Conservation (phyloP, 495 filamentous ascomycete species). For the Usnea hakonensis region DNA sequence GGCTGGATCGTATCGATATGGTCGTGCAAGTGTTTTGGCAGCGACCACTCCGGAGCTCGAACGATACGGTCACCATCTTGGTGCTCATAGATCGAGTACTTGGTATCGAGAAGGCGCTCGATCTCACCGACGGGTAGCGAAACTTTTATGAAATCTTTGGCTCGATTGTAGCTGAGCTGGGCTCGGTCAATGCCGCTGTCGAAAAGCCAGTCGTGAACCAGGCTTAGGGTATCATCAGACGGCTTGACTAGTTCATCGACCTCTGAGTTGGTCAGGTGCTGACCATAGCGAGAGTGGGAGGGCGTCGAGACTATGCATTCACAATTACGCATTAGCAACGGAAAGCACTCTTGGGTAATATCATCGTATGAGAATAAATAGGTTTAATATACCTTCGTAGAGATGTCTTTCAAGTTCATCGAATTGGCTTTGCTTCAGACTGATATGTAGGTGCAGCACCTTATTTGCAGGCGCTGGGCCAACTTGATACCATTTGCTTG, state of each 20-base stretch:
- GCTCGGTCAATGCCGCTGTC: slow-evolving; percentile 28
- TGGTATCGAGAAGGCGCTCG: slow-evolving; percentile 37
- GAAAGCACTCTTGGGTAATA: neutral
- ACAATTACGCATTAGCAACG: neutral
- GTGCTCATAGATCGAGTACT: slow-evolving; percentile 37
- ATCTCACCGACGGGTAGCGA: slow-evolving; percentile 28
- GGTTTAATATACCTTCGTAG: slow-evolving; percentile 30
- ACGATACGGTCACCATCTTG: slow-evolving; percentile 32
- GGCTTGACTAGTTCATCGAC: slow-evolving; percentile 34
- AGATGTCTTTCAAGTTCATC: slow-evolving; percentile 36
- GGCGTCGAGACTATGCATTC: slow-evolving; percentile 36
- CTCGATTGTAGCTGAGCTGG: slow-evolving; percentile 27
- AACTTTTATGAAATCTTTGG: slow-evolving; percentile 38
- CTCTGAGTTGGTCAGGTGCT: slow-evolving; percentile 33
- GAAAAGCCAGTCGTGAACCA: slow-evolving; percentile 38
- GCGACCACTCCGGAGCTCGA: slow-evolving; percentile 43
- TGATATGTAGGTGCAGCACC: slow-evolving; percentile 35
- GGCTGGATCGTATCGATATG: slow-evolving; percentile 60
- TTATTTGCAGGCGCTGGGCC: slow-evolving; percentile 36
- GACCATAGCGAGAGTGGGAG: slow-evolving; percentile 35
- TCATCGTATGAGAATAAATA: no score
- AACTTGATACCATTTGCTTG: slow-evolving; percentile 39
- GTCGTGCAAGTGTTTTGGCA: slow-evolving; percentile 44
- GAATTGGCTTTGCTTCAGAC: slow-evolving; percentile 36
- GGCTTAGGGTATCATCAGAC: slow-evolving; percentile 26